Conservation (phyloP, 768 basidiomycete genomes). For the Mycena chlorophos region DNA sequence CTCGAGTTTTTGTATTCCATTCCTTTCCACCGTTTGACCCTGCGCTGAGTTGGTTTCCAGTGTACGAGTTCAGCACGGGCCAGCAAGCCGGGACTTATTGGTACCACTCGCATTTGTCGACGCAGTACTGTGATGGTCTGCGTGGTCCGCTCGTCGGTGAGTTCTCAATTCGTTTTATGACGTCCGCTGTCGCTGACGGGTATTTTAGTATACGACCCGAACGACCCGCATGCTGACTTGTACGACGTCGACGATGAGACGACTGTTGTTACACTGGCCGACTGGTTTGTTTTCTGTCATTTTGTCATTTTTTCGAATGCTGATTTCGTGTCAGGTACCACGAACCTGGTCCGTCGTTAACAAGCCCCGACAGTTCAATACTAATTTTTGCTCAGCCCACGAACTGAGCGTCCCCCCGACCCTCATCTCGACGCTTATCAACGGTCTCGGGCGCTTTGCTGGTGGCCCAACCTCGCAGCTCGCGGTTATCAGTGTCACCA, state of each 20-base stretch:
- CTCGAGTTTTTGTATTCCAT: neutral
- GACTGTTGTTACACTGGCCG: constrained; percentile 28
- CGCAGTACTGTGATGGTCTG: constrained; percentile 48
- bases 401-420: neutral
- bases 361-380: neutral
- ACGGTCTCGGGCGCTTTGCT: constrained; percentile 43
- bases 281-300: constrained; percentile 24
- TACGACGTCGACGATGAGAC: constrained; percentile 40
- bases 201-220: constrained; percentile 22
- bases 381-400: neutral
- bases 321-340: neutral
- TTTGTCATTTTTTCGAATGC: neutral
- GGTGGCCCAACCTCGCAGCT: constrained; percentile 38
- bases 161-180: neutral
- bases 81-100: constrained; percentile 32
- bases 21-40: neutral
- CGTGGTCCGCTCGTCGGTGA: constrained; percentile 37
- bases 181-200: too few relatives aligned
- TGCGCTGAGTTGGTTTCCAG: neutral
- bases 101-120: constrained; percentile 36
- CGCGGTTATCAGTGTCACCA: constrained; percentile 40
- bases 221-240: neutral
- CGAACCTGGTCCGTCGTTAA: neutral
- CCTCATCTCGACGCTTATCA: constrained; percentile 28
- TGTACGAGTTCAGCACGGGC: neutral